Conservation (phyloP, 2,329 filamentous ascomycete genomes). For the Penicillium griseofulvum region DNA sequence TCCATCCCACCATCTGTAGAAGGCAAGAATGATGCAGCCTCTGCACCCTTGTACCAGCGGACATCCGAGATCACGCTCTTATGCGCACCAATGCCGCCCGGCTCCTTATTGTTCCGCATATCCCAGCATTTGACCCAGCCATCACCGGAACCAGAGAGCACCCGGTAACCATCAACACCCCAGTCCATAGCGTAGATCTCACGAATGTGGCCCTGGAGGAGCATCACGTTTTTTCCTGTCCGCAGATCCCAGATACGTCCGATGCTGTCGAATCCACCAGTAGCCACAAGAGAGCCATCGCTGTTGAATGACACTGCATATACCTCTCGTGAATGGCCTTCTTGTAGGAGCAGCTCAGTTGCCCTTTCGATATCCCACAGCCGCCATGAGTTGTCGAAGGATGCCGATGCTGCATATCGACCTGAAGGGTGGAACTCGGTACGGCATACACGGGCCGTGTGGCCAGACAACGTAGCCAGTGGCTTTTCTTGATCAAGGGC, state of each 20-base stretch:
- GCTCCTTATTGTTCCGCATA: conserved; percentile 79
- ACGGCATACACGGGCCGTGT: conserved; percentile 82
- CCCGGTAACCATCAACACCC: conserved; percentile 85
- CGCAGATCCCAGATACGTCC: conserved; percentile 93
- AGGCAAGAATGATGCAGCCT: conserved; percentile 64
- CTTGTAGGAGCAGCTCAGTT: conserved; percentile 80
- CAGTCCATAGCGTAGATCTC: conserved; percentile 93
- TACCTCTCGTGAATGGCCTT: conserved; percentile 91
- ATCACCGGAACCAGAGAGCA: conserved; percentile 88
- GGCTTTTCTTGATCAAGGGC: conserved; percentile 83
- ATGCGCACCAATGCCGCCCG: conserved; percentile 85
- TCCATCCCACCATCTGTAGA: conserved; percentile 57
- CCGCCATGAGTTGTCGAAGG: conserved; percentile 94
- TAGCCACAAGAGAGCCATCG: conserved; percentile 86
- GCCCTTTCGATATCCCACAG: conserved; percentile 90
- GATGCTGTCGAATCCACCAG: conserved; percentile 90
- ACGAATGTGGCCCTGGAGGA: conserved; percentile 87
- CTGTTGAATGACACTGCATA: conserved; percentile 86
- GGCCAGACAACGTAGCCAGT: conserved; percentile 75
- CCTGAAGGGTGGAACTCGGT: conserved; percentile 95
- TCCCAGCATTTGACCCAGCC: conserved; percentile 99
- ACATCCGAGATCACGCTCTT: conserved; percentile 88
- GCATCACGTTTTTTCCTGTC: conserved; percentile 91
- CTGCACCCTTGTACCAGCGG: conserved; percentile 86
- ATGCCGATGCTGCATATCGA: conserved; percentile 84